Conservation (phyloP, 2,329 filamentous ascomycete species). For the Fusarium brachygibbosum region DNA sequence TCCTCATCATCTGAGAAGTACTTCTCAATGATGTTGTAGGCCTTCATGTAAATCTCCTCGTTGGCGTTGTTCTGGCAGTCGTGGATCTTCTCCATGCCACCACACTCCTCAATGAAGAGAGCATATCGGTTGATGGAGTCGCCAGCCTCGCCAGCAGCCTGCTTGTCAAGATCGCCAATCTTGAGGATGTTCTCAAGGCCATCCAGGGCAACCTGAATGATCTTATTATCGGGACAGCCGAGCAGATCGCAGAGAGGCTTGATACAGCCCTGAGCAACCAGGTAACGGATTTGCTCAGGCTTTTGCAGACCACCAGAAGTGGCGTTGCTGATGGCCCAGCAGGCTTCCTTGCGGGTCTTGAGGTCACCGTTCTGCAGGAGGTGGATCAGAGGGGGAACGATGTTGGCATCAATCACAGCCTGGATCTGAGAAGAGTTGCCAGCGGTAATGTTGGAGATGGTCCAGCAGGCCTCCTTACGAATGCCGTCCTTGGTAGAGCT, state of each 20-base stretch:
- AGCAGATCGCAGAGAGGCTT: slow-evolving; percentile 96
- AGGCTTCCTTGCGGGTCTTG: slow-evolving; percentile 99
- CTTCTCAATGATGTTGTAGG: slow-evolving; percentile 99
- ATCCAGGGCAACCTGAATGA: slow-evolving; percentile 98
- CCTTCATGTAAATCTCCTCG: slow-evolving; percentile 99
- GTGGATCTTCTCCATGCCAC: slow-evolving; percentile 99
- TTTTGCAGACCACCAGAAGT: slow-evolving; percentile 98
- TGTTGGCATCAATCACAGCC: slow-evolving; percentile 94
- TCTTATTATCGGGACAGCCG: slow-evolving; percentile 98
- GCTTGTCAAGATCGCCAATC: slow-evolving; percentile 98
- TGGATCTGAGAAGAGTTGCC: slow-evolving; percentile 99
- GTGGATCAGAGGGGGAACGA: slow-evolving; percentile 96
- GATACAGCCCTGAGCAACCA: slow-evolving; percentile 94
- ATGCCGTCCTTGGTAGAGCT: slow-evolving; percentile 99
- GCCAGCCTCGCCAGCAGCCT: slow-evolving; percentile 79
- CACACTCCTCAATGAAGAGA: slow-evolving; percentile 97
- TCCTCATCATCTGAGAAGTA: slow-evolving; percentile 99
- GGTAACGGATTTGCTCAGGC: slow-evolving; percentile 97
- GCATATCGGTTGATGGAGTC: slow-evolving; percentile 96
- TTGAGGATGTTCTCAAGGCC: slow-evolving; percentile 99
- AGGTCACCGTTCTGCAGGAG: slow-evolving; percentile 96
- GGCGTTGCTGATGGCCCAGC: slow-evolving; percentile 99
- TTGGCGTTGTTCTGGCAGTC: slow-evolving; percentile 99
- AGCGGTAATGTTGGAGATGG: slow-evolving; percentile 98
- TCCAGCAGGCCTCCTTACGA: slow-evolving; percentile 99